Base-by-base conservation (phyloP, 805 yeast genomes). In the Isabelozyma pseudorhagii region DNA sequence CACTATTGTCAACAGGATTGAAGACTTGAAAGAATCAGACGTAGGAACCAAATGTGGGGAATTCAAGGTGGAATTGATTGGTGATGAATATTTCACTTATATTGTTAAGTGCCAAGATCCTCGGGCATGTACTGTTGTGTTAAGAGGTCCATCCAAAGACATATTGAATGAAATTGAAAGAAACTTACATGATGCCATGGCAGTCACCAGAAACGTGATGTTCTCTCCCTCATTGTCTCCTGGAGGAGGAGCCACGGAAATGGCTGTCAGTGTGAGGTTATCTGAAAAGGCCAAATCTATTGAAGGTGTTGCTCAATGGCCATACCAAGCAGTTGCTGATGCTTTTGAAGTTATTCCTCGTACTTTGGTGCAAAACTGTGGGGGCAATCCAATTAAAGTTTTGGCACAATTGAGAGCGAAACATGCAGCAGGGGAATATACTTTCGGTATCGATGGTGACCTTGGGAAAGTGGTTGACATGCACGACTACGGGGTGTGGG, bases 161-260 rank as follows among this genome's bases (percentile, higher is more conserved):
- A 92, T 94, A 48, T 76, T 94, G 58, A 92, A 91, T 70, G 99
- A 94, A 78, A 84, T 94, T 62, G 99, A 94, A 65, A 85, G 99
- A 67, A 94, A 94, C 67, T 78, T 94, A 65, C 97, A 94, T 66
- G 99, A 94, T 71, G 99, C 99, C 42, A 88, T 94, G 96, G 93
- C 97, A 3, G 99, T 94, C 43, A 85, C 98, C 15, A 83, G 97
- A 69, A 94, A 94, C 64, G 97, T 94, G 36, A 80, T 90, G 78
- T 84, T 93, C 59, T 96, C 93, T 68, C 99, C 99, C 46, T 83
- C 92, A 40, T 80, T 94, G 64, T 81, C 97, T 2, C 99, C 99
- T 45, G 99, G 99, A 61, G 99, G 99, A 53, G 99, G 99, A 61
- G 99, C 99, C 47, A 93, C 97, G 28, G 99, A 94, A 74, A 94